These are phyloP conservation scores for Bathelium albidoporum DNA, from an alignment of 495 filamentous ascomycete genomes.

Conservation along the genomic window DNA sequence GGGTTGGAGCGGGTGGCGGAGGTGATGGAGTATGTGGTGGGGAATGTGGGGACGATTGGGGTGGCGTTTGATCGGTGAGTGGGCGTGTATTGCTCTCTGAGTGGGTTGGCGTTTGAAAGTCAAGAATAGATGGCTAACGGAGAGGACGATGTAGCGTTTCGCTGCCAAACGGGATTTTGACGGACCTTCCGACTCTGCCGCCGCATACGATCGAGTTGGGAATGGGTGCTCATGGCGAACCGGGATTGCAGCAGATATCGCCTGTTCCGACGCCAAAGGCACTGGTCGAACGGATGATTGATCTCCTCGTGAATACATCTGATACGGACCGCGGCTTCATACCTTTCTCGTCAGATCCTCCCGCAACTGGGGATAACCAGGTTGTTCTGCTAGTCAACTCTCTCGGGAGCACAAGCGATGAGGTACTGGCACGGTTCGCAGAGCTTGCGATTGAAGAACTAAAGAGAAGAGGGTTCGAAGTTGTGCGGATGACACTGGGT, in stretches of 20 bases:
- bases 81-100: background rate
- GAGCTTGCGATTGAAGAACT: constrained; percentile 18
- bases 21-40: constrained; percentile 21
- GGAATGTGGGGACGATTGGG: constrained; percentile 21
- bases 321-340: constrained; percentile 21
- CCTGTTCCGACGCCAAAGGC: constrained; percentile 15
- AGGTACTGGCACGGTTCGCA: constrained; percentile 19
- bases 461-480: constrained; percentile 14
- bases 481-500: constrained; percentile 17
- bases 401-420: constrained; percentile 20
- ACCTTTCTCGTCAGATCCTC: constrained; percentile 11
- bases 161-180: constrained; percentile 19
- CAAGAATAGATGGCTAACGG: background rate
- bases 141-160: constrained; percentile 11
- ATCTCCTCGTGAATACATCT: constrained; percentile 12
- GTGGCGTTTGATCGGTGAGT: constrained; percentile 21
- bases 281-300: constrained; percentile 16
- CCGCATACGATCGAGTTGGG: constrained; percentile 20
- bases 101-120: background rate
- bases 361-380: constrained; percentile 12
- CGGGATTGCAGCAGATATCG: constrained; percentile 20
- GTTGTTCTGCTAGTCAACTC: constrained; percentile 20
- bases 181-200: constrained; percentile 19
- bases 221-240: constrained; percentile 23
- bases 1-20: constrained; percentile 17